Conservation (phyloP, 768 basidiomycete genomes). For the Suillus sp. region DNA sequence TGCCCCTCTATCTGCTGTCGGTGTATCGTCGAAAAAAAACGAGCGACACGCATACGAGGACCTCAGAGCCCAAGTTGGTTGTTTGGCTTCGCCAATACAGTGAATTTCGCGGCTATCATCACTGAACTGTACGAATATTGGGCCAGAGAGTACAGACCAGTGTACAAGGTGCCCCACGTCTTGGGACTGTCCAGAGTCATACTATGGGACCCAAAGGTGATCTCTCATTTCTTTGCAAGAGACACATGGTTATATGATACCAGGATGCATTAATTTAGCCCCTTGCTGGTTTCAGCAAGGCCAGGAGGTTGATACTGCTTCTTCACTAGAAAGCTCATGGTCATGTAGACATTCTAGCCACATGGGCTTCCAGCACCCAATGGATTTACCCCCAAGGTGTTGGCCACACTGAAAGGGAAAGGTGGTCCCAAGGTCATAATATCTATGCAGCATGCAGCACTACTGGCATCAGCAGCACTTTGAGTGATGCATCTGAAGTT, state of each 20-base stretch:
- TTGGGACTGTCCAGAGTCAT: slow-evolving; percentile 38
- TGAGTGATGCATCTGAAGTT: no score
- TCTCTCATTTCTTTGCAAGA: slow-evolving; percentile 48
- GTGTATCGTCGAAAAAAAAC: neutral
- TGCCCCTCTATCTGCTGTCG: neutral
- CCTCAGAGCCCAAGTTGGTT: slow-evolving; percentile 42
- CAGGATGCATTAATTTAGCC: no score
- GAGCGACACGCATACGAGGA: slow-evolving; percentile 38
- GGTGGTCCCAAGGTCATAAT: no score
- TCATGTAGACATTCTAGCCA: no score
- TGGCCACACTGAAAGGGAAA: no score
- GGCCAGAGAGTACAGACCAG: slow-evolving; percentile 46
- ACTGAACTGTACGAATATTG: slow-evolving; percentile 43
- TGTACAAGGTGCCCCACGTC: slow-evolving; percentile 39
- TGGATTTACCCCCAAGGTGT: no score
- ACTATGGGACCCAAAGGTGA: slow-evolving; percentile 47
- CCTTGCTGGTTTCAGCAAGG: no score
- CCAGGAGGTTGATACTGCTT: no score
- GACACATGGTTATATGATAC: slow-evolving; percentile 53
- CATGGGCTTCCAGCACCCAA: no score
- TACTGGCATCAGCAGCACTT: no score
- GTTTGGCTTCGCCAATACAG: slow-evolving; percentile 37
- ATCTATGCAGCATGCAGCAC: no score
- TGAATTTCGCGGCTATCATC: slow-evolving; percentile 29
- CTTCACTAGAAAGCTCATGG: no score